phyloP scores from a whole-genome alignment of 371 early-diverging fungal species.

The Gilbertella persicaria region DNA sequence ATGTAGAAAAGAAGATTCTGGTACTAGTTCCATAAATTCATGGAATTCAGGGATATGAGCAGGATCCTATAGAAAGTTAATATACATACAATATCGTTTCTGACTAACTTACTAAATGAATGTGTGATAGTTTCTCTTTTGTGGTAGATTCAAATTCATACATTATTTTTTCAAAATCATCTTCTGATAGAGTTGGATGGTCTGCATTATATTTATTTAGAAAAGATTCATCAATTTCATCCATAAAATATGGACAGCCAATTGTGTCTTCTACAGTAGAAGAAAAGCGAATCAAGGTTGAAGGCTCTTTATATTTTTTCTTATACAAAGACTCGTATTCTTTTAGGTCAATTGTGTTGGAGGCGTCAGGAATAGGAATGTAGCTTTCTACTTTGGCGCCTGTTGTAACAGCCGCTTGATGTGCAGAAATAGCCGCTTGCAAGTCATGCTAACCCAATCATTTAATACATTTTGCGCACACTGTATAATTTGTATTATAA shows the following conservation, averaged over 20 bases:
- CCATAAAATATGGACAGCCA: conserved; percentile 85
- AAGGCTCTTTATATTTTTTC: conserved; percentile 67
- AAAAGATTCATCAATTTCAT: conserved; percentile 82
- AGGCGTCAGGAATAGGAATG: conserved; percentile 96
- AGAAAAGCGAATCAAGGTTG: conserved; percentile 86
- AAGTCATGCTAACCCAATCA: conserved; percentile 97
- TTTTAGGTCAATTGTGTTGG: conserved; percentile 49
- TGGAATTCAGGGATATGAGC: conserved; percentile 17
- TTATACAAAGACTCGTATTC: conserved; percentile 73
- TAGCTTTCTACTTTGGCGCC: conserved; percentile 59
- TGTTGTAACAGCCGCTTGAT: conserved; percentile 69
- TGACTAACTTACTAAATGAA: conserved; percentile 49
- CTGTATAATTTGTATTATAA: conserved; percentile 30
- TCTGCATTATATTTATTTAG: conserved; percentile 56
- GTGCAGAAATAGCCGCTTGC: conserved; percentile 89
- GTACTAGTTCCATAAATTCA: conserved; percentile 16
- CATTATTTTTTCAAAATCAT: conserved; percentile 82
- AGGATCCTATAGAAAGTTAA: conserved; percentile 18
- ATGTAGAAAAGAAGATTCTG: conserved; percentile 13
- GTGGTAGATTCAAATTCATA: conserved; percentile 70
- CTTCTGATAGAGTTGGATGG: conserved; percentile 54
- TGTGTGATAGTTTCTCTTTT: conserved; percentile 56
- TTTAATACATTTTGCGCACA: too few species aligned
- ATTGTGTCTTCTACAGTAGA: conserved; percentile 85
- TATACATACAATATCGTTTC: conserved; percentile 20